phyloP scores from a whole-genome alignment of 352 stramenopile genomes.

The Plasmopara halstedii region DNA sequence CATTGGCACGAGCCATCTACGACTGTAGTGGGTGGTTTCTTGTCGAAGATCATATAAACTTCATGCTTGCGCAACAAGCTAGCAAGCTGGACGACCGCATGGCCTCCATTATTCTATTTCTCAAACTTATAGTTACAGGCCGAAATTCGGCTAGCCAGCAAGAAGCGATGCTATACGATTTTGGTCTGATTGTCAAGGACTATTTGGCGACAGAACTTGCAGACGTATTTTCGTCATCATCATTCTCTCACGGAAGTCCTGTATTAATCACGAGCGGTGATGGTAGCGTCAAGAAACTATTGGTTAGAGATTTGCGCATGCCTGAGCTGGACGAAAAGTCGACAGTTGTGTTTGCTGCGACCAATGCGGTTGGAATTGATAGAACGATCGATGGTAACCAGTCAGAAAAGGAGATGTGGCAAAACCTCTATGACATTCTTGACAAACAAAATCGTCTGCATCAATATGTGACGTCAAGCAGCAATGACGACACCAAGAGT shows the following conservation, averaged over 20 bases:
- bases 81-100: conserved; percentile 71
- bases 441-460: conserved; percentile 64
- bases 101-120: conserved; percentile 76
- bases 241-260: conserved; percentile 15
- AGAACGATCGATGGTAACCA: conserved; percentile 62
- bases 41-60: conserved; percentile 86
- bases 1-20: conserved; percentile 69
- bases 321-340: conserved; percentile 78
- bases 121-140: conserved; percentile 79
- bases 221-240: conserved; percentile 7
- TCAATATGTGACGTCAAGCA: conserved; percentile 30
- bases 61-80: conserved; percentile 75
- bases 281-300: conserved; percentile 41
- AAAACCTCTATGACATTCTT: conserved; percentile 40
- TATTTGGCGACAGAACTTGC: conserved; percentile 36
- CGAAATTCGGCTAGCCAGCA: conserved; percentile 79
- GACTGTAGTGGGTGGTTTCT: conserved; percentile 76
- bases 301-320: conserved; percentile 70
- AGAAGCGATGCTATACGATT: conserved; percentile 76
- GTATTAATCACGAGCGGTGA: conserved; percentile 24
- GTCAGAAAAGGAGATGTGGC: conserved; percentile 49
- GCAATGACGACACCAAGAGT: conserved; percentile 17
- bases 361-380: conserved; percentile 65
- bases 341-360: conserved; percentile 70
- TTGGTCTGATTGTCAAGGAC: conserved; percentile 78